These are phyloP conservation scores for Cyberlindnera maclurae DNA, from an alignment of 805 yeast species.

Conservation along the genomic window DNA sequence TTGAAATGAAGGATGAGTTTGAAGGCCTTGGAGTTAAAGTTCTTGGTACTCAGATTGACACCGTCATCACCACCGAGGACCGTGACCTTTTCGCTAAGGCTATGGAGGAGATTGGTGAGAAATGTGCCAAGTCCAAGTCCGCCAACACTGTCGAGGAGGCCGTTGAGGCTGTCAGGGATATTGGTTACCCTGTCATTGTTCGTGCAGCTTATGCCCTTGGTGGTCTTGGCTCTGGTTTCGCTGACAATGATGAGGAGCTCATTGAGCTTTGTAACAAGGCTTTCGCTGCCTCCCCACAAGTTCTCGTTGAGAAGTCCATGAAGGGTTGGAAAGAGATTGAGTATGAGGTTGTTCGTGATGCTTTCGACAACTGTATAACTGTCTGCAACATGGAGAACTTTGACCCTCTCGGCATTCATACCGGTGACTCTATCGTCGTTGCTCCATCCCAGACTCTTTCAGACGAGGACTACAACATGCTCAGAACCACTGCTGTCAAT, in stretches of 20 bases:
- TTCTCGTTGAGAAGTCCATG: constrained; percentile 90
- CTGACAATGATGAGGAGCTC: constrained; percentile 78
- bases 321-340: constrained; percentile 99
- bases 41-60: constrained; percentile 92
- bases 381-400: constrained; percentile 99
- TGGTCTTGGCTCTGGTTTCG: constrained; percentile 97
- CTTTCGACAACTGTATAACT: constrained; percentile 94
- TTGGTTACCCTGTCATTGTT: constrained; percentile 92
- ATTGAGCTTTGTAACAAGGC: constrained; percentile 82
- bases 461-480: constrained; percentile 96
- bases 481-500: constrained; percentile 94
- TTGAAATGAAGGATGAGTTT: constrained; percentile 90
- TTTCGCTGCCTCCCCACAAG: constrained; percentile 94
- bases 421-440: constrained; percentile 98
- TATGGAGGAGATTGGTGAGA: constrained; percentile 91
- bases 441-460: constrained; percentile 98
- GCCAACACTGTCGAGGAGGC: constrained; percentile 80
- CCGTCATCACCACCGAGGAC: constrained; percentile 96
- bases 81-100: constrained; percentile 92
- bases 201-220: constrained; percentile 98
- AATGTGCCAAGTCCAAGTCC: constrained; percentile 90
- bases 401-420: constrained; percentile 96
- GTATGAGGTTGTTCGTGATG: constrained; percentile 97
- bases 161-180: constrained; percentile 69
- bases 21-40: constrained; percentile 89